Conservation (phyloP, 345 rosid species). For the Eucalyptus sideroxylon region DNA sequence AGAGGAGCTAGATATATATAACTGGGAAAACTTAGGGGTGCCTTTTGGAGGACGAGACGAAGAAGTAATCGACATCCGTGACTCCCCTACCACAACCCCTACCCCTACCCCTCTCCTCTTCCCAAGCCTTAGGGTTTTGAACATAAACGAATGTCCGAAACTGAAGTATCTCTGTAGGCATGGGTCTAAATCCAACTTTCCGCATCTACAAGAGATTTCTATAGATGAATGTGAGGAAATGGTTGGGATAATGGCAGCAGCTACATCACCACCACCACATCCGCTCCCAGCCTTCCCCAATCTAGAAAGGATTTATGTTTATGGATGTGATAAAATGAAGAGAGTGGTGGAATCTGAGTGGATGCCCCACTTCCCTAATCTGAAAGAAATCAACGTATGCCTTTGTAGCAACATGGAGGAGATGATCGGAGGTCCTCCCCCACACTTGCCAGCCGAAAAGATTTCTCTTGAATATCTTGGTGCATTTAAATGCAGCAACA, state of each 20-base stretch:
- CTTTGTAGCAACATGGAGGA: neutral
- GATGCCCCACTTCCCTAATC: neutral
- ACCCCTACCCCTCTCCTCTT: no score
- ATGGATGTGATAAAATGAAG: neutral
- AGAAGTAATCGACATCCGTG: no score
- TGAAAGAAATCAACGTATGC: neutral
- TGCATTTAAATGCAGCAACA: neutral
- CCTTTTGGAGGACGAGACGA: accelerated
- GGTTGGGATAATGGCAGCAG: neutral
- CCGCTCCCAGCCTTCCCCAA: neutral
- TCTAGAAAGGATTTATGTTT: accelerated
- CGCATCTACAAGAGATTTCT: accelerated
- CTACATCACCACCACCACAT: neutral
- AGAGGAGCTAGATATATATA: no score
- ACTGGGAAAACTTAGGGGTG: no score
- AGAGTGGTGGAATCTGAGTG: neutral
- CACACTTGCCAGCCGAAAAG: neutral
- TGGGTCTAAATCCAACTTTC: neutral
- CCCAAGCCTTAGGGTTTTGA: neutral
- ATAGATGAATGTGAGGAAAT: accelerated
- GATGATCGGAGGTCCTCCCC: neutral
- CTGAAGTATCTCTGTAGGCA: no score
- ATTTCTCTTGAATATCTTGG: neutral
- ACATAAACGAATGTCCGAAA: no score
- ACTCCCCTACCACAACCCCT: no score